These are phyloP conservation scores for Rhynchospora tenuis DNA, from an alignment of 176 grass and related monocot species.

Conservation along the genomic window DNA sequence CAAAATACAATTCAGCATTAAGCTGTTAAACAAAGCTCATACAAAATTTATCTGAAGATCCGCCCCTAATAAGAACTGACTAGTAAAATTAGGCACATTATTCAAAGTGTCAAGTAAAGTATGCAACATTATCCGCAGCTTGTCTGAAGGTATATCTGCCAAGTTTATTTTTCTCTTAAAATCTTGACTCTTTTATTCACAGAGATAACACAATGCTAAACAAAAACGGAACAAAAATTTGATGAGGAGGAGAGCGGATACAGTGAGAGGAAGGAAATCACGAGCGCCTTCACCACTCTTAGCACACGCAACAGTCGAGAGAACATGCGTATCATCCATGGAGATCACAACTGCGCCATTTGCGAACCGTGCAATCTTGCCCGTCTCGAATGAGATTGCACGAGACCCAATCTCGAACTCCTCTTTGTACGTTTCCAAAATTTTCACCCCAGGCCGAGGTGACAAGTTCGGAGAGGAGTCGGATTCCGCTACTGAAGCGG, in stretches of 20 bases:
- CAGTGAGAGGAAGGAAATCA: conserved; percentile 87
- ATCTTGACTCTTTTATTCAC: background rate
- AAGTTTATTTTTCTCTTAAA: background rate
- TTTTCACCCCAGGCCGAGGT: conserved; percentile 35
- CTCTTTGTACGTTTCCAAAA: conserved; percentile 68
- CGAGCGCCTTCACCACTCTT: conserved; percentile 54
- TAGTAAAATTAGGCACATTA: background rate
- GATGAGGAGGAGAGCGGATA: conserved; percentile 23
- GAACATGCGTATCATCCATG: conserved; percentile 87
- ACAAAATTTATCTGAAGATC: background rate
- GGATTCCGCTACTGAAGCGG: background rate
- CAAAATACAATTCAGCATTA: background rate
- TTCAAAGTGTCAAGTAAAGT: background rate
- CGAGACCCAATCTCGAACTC: conserved; percentile 82
- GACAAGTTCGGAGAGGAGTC: background rate
- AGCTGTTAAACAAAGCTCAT: background rate
- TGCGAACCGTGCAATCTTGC: conserved; percentile 86
- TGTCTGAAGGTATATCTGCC: background rate
- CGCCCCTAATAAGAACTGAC: background rate
- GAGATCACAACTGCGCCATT: conserved; percentile 82
- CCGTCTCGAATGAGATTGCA: conserved; percentile 70
- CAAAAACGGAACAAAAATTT: background rate
- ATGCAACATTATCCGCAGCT: background rate
- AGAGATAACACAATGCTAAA: background rate
- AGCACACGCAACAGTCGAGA: conserved; percentile 59